These are phyloP conservation scores for Pythium grandisporangium DNA, from an alignment of 352 stramenopile species.

Conservation along the genomic window DNA sequence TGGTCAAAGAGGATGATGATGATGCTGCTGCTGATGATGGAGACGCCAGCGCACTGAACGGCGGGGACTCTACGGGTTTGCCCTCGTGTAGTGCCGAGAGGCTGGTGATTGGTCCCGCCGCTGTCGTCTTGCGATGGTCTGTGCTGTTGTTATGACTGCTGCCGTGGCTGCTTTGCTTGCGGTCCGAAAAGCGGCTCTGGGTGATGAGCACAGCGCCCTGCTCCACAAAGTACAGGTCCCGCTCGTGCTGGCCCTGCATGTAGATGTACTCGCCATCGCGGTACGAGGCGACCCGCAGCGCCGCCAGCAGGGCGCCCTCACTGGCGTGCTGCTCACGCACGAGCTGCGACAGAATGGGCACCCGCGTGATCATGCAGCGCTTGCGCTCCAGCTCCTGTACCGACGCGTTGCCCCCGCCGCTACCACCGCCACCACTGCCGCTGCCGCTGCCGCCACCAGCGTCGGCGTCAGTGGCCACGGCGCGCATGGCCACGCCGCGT, in stretches of 20 bases:
- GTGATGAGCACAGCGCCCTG: constrained; percentile 63
- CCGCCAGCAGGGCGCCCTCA: constrained; percentile 27
- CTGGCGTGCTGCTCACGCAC: constrained; percentile 32
- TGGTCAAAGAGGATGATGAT: too few species aligned
- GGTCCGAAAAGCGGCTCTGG: constrained; percentile 18
- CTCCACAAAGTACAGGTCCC: constrained; percentile 65
- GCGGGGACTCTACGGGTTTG: too few species aligned
- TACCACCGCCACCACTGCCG: too few species aligned
- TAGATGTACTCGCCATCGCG: constrained; percentile 61
- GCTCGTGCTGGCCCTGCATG: constrained; percentile 38
- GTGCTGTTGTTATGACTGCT: constrained; percentile 3
- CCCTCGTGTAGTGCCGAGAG: too few species aligned
- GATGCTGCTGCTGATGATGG: too few species aligned
- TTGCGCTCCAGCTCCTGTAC: constrained; percentile 41
- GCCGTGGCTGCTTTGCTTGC: not conserved
- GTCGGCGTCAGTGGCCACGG: too few species aligned
- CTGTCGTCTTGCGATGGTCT: too few species aligned
- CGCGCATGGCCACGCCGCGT: too few species aligned
- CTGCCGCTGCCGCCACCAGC: too few species aligned
- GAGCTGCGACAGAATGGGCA: constrained; percentile 42
- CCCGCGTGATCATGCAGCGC: constrained; percentile 24
- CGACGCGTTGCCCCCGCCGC: too few species aligned
- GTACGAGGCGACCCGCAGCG: constrained; percentile 23
- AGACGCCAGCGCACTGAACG: too few species aligned
- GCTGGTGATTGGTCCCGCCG: too few species aligned